Conservation (phyloP, 2,329 filamentous ascomycete species). For the Verticillium zaregamsianum region DNA sequence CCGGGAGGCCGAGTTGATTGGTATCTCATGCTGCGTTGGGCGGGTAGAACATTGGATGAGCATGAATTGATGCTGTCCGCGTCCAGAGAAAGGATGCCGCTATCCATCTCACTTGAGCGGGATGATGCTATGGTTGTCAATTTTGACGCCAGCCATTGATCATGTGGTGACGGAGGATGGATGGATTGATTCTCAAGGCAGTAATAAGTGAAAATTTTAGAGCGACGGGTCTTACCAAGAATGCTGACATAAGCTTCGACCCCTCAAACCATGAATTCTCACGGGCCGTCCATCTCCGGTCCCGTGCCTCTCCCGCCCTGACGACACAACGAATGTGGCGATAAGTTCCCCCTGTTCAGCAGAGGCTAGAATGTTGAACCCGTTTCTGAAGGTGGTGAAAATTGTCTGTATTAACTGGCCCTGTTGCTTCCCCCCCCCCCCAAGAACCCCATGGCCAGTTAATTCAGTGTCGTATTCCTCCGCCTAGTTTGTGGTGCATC, state of each 20-base stretch:
- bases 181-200: too few relatives aligned
- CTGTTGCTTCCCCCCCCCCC: too few relatives aligned
- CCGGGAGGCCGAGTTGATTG: neutral
- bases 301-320: too few relatives aligned
- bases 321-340: too few relatives aligned
- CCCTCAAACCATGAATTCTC: neutral
- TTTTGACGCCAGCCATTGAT: neutral
- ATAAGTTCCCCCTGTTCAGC: too few relatives aligned
- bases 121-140: neutral
- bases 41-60: neutral
- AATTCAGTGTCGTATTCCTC: too few relatives aligned
- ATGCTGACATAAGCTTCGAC: neutral
- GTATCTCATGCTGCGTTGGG: neutral
- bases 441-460: too few relatives aligned
- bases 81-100: neutral
- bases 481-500: too few relatives aligned
- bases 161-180: neutral
- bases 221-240: neutral
- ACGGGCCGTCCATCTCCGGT: neutral
- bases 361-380: too few relatives aligned
- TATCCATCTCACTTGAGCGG: neutral
- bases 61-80: neutral
- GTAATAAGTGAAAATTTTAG: neutral
- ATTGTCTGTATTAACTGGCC: too few relatives aligned
- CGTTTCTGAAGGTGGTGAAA: too few relatives aligned